These are phyloP conservation scores for Pestalotiopsis sp. DNA, from an alignment of 2,329 filamentous ascomycete species.

Conservation along the genomic window DNA sequence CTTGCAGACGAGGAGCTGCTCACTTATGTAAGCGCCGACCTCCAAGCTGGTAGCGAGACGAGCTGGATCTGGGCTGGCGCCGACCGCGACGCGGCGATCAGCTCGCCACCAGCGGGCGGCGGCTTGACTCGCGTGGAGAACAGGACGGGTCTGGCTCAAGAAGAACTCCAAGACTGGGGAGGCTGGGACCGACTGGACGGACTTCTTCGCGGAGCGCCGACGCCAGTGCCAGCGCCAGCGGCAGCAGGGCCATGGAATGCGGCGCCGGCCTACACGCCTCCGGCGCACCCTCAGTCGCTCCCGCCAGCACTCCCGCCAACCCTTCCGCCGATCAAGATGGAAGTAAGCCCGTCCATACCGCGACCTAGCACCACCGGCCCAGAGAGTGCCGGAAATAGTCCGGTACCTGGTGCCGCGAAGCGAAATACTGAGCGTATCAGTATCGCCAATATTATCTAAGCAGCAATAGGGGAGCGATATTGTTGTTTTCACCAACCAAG, in stretches of 20 bases:
- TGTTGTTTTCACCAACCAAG: background rate
- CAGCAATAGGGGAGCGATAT: background rate
- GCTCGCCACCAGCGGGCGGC: slow-evolving; percentile 33
- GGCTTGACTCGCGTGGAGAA: slow-evolving; percentile 48
- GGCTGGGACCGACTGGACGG: slow-evolving; percentile 79
- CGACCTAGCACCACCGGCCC: slow-evolving; percentile 22
- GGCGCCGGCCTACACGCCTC: slow-evolving; percentile 26
- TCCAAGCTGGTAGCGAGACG: slow-evolving; percentile 76
- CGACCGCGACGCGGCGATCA: slow-evolving; percentile 46
- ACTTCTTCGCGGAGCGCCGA: slow-evolving; percentile 47
- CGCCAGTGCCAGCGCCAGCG: slow-evolving; percentile 17
- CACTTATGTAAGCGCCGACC: slow-evolving; percentile 82
- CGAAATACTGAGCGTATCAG: slow-evolving; percentile 47
- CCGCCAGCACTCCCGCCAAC: slow-evolving; percentile 25
- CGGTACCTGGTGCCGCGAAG: slow-evolving; percentile 33
- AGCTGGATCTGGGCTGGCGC: slow-evolving; percentile 82
- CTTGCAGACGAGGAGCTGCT: slow-evolving; percentile 82
- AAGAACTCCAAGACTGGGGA: slow-evolving; percentile 70
- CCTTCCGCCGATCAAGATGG: slow-evolving; percentile 35
- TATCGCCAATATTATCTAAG: slow-evolving; percentile 47
- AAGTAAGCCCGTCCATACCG: slow-evolving; percentile 26
- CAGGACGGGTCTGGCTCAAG: slow-evolving; percentile 54
- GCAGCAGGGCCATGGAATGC: slow-evolving; percentile 26
- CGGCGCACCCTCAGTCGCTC: slow-evolving; percentile 26
- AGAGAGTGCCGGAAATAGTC: slow-evolving; percentile 34